phyloP scores from a whole-genome alignment of 108 stramenopile genomes.

The Heterococcus sp. region DNA sequence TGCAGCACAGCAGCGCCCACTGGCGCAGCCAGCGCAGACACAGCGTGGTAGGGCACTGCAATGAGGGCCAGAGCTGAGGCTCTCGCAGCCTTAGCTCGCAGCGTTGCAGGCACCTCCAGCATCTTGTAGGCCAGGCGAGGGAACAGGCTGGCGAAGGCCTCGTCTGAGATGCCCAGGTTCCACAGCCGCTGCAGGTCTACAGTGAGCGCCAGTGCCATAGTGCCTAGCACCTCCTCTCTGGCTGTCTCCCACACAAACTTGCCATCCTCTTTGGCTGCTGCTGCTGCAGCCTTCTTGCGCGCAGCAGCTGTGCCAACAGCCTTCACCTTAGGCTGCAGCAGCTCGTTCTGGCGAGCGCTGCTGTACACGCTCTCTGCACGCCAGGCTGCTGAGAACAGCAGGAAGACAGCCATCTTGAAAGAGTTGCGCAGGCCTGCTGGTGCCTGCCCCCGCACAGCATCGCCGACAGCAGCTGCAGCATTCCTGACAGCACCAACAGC shows the following conservation, averaged over 20 bases:
- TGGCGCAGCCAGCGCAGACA: constrained; percentile 10
- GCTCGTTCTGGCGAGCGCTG: constrained; percentile 12
- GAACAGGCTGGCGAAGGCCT: constrained; percentile 25
- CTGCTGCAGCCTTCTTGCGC: background rate
- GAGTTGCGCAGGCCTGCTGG: constrained; percentile 14
- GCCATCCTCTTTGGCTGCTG: too few relatives aligned
- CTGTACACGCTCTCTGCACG: constrained; percentile 22
- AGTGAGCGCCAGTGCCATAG: constrained; percentile 17
- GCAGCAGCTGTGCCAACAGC: background rate
- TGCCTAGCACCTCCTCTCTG: constrained; percentile 23
- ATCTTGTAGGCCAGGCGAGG: constrained; percentile 23
- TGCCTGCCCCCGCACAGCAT: constrained; percentile 17
- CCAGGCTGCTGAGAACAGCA: constrained; percentile 27
- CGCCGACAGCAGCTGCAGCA: background rate
- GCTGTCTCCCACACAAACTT: constrained; percentile 27
- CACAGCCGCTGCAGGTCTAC: constrained; percentile 14
- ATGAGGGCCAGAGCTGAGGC: constrained; percentile 9
- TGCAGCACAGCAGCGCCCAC: constrained; percentile 11
- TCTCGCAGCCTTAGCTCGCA: background rate
- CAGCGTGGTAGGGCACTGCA: constrained; percentile 16
- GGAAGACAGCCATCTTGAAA: constrained; percentile 36
- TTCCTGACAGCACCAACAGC: background rate
- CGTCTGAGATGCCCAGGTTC: constrained; percentile 29
- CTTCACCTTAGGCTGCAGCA: background rate
- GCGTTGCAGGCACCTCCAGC: constrained; percentile 24